Evolutionary conservation across 2,329 filamentous ascomycete species (phyloP).

Genomic region (Aureobasidium subglaciale): DNA sequence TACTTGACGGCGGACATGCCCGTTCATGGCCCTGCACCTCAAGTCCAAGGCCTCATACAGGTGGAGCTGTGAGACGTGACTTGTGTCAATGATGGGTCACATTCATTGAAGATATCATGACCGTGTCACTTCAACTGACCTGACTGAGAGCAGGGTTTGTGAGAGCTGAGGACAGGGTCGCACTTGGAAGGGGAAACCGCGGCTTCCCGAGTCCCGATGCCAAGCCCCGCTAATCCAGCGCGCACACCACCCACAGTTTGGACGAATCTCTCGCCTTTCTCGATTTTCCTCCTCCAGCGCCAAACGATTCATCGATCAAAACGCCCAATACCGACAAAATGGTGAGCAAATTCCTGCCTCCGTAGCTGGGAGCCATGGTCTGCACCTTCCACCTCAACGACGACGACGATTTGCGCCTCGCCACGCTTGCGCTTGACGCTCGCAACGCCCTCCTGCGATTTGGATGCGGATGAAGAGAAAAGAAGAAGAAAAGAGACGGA

Average conservation of each 20-base stretch:
- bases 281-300: not conserved
- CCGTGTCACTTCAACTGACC: no score
- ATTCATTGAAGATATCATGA: no score
- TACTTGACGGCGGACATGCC: no score
- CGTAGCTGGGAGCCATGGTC: slow-evolving; percentile 3
- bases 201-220: no score
- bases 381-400: not conserved
- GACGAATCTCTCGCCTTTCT: not conserved
- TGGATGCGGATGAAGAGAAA: slow-evolving; percentile 3
- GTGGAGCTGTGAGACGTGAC: no score
- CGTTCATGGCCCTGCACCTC: no score
- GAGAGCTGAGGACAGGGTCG: no score
- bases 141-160: no score
- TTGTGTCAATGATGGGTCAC: no score
- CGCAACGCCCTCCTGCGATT: not conserved
- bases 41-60: no score
- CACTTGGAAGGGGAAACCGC: no score
- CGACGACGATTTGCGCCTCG: slow-evolving; percentile 1
- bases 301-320: slow-evolving; percentile 13
- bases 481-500: not conserved
- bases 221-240: not conserved
- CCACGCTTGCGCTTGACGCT: not conserved
- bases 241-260: not conserved
- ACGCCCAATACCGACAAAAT: slow-evolving; percentile 15
- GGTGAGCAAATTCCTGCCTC: slow-evolving; percentile 5